Evolutionary conservation across 2,329 filamentous ascomycete species (phyloP).

Genomic region (Zymoseptoria pseudotritici): DNA sequence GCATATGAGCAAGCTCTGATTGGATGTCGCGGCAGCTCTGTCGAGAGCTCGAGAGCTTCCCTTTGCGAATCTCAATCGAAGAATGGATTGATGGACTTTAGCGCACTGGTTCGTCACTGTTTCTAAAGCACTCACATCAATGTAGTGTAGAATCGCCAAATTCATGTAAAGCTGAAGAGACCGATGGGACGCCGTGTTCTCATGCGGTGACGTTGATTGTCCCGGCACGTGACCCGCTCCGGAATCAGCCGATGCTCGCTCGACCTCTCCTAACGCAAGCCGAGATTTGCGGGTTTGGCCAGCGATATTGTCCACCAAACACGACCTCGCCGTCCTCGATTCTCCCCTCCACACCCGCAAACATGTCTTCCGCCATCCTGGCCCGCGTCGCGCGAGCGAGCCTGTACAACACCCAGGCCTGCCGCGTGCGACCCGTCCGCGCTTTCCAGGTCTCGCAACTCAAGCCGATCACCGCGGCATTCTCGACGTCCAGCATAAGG

Average conservation of each 20-base stretch:
- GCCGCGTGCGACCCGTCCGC: slow-evolving; percentile 17
- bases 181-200: background rate
- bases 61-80: background rate
- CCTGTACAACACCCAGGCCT: slow-evolving; percentile 17
- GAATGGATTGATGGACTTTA: background rate
- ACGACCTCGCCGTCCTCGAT: slow-evolving; percentile 10
- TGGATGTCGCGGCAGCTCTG: background rate
- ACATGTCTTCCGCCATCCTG: slow-evolving; percentile 25
- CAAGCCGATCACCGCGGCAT: slow-evolving; percentile 26
- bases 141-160: background rate
- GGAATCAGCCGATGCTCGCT: background rate
- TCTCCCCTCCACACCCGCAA: slow-evolving; percentile 12
- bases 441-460: slow-evolving; percentile 19
- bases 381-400: slow-evolving; percentile 21
- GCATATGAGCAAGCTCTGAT: background rate
- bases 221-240: background rate
- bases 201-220: background rate
- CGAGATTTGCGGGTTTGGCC: slow-evolving; percentile 1
- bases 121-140: background rate
- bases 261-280: background rate
- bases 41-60: background rate
- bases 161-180: background rate
- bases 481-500: slow-evolving; percentile 46
- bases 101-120: background rate
- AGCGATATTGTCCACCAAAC: background rate